Evolutionary conservation across 352 stramenopile species (phyloP).

Genomic region (Phytophthora foliorum): DNA sequence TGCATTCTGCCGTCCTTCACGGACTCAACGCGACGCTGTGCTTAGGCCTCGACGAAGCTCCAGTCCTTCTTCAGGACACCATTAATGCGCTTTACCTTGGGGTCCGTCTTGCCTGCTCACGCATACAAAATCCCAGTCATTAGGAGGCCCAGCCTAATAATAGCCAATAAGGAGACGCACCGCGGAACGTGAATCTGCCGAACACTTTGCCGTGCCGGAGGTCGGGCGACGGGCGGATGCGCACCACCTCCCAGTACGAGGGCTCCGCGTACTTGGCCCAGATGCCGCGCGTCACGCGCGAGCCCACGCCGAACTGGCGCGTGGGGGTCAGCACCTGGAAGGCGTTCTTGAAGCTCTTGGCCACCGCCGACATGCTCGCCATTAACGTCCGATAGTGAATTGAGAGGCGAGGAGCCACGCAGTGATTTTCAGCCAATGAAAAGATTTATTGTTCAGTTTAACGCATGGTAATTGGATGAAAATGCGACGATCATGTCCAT

Average conservation of each 20-base stretch:
- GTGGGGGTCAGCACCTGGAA: constrained; percentile 80
- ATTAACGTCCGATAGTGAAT: constrained; percentile 14
- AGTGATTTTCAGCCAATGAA: constrained; percentile 29
- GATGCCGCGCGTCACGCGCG: constrained; percentile 77
- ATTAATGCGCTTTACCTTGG: constrained; percentile 82
- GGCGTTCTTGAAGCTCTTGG: constrained; percentile 68
- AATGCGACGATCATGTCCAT: constrained; percentile 13
- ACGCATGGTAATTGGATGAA: constrained; percentile 27
- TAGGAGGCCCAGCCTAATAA: neutral
- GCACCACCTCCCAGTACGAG: constrained; percentile 87
- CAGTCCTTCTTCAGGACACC: constrained; percentile 83
- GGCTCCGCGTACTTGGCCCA: constrained; percentile 80
- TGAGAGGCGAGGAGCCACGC: constrained; percentile 27
- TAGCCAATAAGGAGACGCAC: constrained; percentile 43
- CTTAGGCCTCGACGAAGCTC: constrained; percentile 39
- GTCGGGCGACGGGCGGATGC: constrained; percentile 73
- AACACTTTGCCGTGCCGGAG: constrained; percentile 91
- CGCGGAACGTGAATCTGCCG: constrained; percentile 83
- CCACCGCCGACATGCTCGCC: constrained; percentile 40
- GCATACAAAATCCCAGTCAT: constrained; percentile 19
- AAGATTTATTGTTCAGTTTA: constrained; percentile 9
- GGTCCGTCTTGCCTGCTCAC: constrained; percentile 70
- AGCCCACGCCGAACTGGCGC: constrained; percentile 77
- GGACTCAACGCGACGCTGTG: constrained; percentile 2
- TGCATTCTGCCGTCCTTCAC: constrained; percentile 4